phyloP scores from a whole-genome alignment of 306 rosid genomes.

The Rubus idaeus region DNA sequence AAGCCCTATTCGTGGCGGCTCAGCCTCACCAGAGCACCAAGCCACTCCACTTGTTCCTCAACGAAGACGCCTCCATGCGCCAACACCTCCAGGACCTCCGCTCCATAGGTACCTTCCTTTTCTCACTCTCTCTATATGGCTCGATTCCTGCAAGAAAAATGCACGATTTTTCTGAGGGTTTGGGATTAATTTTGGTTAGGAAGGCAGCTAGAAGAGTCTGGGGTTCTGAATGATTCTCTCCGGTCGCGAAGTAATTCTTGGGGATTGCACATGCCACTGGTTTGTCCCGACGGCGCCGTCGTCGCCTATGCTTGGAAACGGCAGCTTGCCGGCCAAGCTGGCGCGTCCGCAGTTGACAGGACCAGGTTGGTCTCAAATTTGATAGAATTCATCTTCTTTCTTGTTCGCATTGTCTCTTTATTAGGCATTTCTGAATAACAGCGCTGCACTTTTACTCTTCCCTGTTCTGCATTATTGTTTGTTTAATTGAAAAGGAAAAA shows the following conservation, averaged over 20 bases:
- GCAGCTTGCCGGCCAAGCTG: constrained; percentile 92
- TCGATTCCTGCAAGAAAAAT: too few relatives aligned
- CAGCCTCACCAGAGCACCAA: constrained; percentile 76
- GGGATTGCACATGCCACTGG: constrained; percentile 94
- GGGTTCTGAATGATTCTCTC: constrained; percentile 75
- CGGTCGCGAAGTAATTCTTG: constrained; percentile 80
- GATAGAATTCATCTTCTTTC: neutral
- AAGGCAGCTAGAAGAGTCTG: constrained; percentile 81
- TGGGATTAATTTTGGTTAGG: constrained; percentile 43
- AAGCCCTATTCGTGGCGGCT: constrained; percentile 65
- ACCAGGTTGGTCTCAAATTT: constrained; percentile 50
- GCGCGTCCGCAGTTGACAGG: constrained; percentile 88
- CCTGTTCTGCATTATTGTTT: neutral
- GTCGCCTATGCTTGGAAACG: constrained; percentile 98
- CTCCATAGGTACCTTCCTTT: constrained; percentile 52
- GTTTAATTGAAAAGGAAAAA: neutral
- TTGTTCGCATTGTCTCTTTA: neutral
- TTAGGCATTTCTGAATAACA: neutral
- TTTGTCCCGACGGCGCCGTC: constrained; percentile 91
- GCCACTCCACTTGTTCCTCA: constrained; percentile 64
- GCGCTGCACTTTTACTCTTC: too few relatives aligned
- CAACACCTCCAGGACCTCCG: constrained; percentile 81
- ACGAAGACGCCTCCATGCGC: constrained; percentile 84
- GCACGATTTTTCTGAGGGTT: neutral
- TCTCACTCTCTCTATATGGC: neutral